A percentile compares a stretch with the other conserved stretches of the same genome.
phyloP scores from a whole-genome alignment of 1,139 yeast species.

The Meyerozyma carpophila region DNA sequence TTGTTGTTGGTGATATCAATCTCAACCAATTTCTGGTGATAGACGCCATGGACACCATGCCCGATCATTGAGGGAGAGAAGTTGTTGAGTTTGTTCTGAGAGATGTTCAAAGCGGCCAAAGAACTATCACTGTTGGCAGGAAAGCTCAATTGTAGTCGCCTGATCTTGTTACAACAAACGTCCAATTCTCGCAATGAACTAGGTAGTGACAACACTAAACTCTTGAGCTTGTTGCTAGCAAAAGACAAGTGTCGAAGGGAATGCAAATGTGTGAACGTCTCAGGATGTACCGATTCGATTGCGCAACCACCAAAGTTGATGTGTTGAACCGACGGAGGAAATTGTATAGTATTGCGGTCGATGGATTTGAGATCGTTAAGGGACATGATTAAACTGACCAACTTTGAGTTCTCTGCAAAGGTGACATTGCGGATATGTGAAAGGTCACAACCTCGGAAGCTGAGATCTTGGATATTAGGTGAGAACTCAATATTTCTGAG shows the following conservation, averaged over 20 bases:
- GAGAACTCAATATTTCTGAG: slow-evolving; percentile 10
- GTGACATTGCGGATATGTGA: slow-evolving; percentile 9
- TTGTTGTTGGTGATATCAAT: slow-evolving; percentile 17
- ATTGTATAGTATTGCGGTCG: neutral
- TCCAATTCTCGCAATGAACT: slow-evolving; percentile 10
- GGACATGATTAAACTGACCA: slow-evolving; percentile 11
- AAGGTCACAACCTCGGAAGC: slow-evolving; percentile 18
- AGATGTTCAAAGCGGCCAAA: slow-evolving; percentile 13
- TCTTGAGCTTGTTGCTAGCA: slow-evolving; percentile 10
- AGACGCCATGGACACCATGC: slow-evolving; percentile 6
- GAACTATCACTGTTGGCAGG: slow-evolving; percentile 9
- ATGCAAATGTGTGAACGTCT: slow-evolving; percentile 6
- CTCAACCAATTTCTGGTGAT: slow-evolving; percentile 15
- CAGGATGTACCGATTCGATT: slow-evolving; percentile 3
- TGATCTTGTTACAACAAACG: slow-evolving; percentile 13
- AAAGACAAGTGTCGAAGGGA: slow-evolving; percentile 9
- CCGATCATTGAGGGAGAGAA: slow-evolving; percentile 13
- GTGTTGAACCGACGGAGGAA: slow-evolving; percentile 11
- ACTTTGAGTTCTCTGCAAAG: slow-evolving; percentile 9
- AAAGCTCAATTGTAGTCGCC: slow-evolving; percentile 7
- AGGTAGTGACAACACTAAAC: slow-evolving; percentile 3
- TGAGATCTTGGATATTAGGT: slow-evolving; percentile 13
- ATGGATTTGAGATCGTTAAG: slow-evolving; percentile 10
- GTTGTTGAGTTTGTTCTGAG: slow-evolving; percentile 12
- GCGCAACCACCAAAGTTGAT: slow-evolving; percentile 6